Base-by-base conservation (phyloP, 202 grass and related monocot genomes). In the Elaeis oleifera region DNA sequence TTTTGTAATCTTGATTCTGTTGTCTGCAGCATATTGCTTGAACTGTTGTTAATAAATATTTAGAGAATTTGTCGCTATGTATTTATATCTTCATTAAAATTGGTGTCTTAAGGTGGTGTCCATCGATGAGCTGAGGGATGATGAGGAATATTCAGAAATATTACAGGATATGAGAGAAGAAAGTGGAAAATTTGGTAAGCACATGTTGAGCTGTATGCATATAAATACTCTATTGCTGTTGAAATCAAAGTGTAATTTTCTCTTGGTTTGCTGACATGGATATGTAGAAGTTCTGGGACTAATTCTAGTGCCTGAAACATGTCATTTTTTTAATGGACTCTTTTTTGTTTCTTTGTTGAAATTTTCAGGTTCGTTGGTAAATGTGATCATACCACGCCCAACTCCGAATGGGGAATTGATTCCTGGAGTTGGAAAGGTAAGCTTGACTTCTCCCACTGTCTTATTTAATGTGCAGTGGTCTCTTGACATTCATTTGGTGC, bases 121-220 rank as follows among this genome's bases (percentile, higher is more conserved):
- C 17, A 22, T 73, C 3, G 70, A 63, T 73, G 70, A 73, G 21
- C 70, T 73, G 70, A 56, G 59, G 63, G 50, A 63, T 63, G 70
- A 73, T 4, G 51, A 62, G 15, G 70, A 25, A 48, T 73, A 73
- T 53, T 50, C 54, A 73, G 70, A 73, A 63, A 73, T 73, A 63
- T 22, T 73, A 24, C 59, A 73, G 50, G 70, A 73, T 49, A 73
- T 73, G 70, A 73, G 70, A 73, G 70, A 73, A 52, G 70, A 73
- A 63, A 49, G 59, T 32, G 70, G 51, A 16, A 73, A 73, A 29
- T 73, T 73, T 63, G 70, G 70, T 73, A 73, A 73, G 69, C 22
- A 51, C 36, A 51, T 11, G 16, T 16, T 60, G 50, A 26, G 13
- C 51, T 17, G 13, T 60, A 2, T 44, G 36, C 36, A 44, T 13